Evolutionary conservation across 2,329 filamentous ascomycete genomes (phyloP), one percentile per base, ranked within the genome.

Genomic region (Neocatenulostroma microsporum): DNA sequence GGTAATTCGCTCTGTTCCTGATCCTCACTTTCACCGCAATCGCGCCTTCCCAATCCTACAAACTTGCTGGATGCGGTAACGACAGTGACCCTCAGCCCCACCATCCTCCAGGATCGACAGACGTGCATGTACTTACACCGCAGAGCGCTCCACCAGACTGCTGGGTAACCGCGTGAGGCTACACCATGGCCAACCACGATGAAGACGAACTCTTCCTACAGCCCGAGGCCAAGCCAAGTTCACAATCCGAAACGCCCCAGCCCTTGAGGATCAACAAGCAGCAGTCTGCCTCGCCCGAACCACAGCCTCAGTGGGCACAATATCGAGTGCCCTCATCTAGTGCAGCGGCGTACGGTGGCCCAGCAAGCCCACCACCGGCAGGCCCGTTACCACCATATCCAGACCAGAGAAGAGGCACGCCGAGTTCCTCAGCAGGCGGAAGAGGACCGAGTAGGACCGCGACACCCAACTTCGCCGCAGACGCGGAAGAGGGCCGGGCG

Each of bases 241-340:
- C 24, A 17, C 19, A 32, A 8, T 33, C 35, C 34, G 49, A 54
- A 39, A 51, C 55, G 14, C 55, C 55, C 8, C 39, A 41, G 29
- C 55, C 55, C 23, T 47, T 58, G 30, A 51, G 54, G 30, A 56
- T 58, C 35, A 48, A 48, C 39, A 58, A 58, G 39, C 49, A 53
- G 29, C 9, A 26, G 39, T 25, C 30, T 47, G 37, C 39, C 47
- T 10, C 6, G 3, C 14, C 14, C 6, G 3, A 52, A 24, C 51
- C 51, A n/a, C 44, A 42, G 18, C 48, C 52, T 44, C 55, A 58
- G 50, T 58, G 53, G 53, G 55, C 55, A 21, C 50, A 53, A 21
- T 58, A 58, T 40, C 42, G 50, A 34, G 51, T 57, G 9, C 55
- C 55, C 4, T 41, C 47, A 10, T 48, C 46, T 13, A 52, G 51